A percentile compares a stretch with the other conserved stretches of the same genome.
phyloP scores from a whole-genome alignment of 352 stramenopile genomes.

The Aphanomyces astaci region DNA sequence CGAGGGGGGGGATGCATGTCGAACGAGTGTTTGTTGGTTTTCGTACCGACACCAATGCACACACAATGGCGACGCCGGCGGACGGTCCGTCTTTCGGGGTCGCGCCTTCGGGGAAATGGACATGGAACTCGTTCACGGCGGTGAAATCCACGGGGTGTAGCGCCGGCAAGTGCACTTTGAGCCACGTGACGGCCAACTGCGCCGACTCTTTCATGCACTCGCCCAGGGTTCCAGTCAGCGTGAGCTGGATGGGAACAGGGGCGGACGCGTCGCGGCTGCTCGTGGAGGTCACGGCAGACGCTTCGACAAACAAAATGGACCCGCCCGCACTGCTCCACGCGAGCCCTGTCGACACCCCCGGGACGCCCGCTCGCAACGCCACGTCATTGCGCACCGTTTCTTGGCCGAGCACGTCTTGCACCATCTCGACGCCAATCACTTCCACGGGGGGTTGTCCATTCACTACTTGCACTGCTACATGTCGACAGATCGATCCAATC shows the following conservation, averaged over 20 bases:
- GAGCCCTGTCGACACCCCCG: slow-evolving; percentile 71
- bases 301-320: slow-evolving; percentile 82
- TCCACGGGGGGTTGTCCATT: slow-evolving; percentile 34
- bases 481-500: slow-evolving; percentile 64
- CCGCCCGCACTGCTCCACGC: slow-evolving; percentile 73
- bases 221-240: slow-evolving; percentile 68
- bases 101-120: slow-evolving; percentile 85
- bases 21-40: too few relatives aligned
- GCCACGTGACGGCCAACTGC: slow-evolving; percentile 74
- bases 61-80: slow-evolving; percentile 80
- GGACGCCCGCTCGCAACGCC: slow-evolving; percentile 50
- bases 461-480: slow-evolving; percentile 61
- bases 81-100: slow-evolving; percentile 87
- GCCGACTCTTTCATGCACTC: slow-evolving; percentile 87
- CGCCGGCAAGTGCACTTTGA: slow-evolving; percentile 51
- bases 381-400: slow-evolving; percentile 71
- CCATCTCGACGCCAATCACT: slow-evolving; percentile 41
- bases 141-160: slow-evolving; percentile 35
- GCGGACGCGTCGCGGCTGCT: slow-evolving; percentile 24
- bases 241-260: slow-evolving; percentile 33
- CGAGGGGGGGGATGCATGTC: slow-evolving; percentile 27
- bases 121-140: slow-evolving; percentile 64
- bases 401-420: slow-evolving; percentile 54
- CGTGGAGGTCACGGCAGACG: slow-evolving; percentile 38
- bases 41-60: slow-evolving; percentile 64